Evolutionary conservation across 2,329 filamentous ascomycete genomes (phyloP), one percentile per base, ranked within the genome.

Genomic region (Hypoxylon sp.): DNA sequence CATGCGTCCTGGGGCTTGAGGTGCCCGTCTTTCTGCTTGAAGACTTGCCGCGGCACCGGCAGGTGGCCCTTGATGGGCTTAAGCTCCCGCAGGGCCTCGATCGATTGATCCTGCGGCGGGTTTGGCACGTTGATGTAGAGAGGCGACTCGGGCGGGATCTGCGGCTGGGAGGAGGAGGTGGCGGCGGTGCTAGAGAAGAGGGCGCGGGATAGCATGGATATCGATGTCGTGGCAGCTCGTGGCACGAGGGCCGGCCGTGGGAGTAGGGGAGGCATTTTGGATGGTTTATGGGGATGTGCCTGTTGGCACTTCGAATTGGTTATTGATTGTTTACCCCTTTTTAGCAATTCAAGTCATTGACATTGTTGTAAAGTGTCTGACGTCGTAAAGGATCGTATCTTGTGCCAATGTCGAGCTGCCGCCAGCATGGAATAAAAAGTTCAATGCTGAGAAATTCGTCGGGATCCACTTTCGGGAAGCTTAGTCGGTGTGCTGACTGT

Each of bases 111-210:
- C 76, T 97, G 93, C n/a, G 88, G 85, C 50, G 91, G 86, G 70
- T 84, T 84, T 49, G 94, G 94, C 57, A 97, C 83, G 69, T 92
- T 88, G 79, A 98, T 91, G 82, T 91, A 98, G 68, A 87, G 86
- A 48, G 95, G 94, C 34, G 93, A 97, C 76, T 97, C 92, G 50
- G 95, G 94, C 17, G 90, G 90, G 67, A 94, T 91, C 28, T 46
- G 52, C 34, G 59, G 55, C 48, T 82, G 80, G 62, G 87, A 82
- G 51, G 79, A 79, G 50, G 73, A 75, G 59, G 72, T 70, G n/a
- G 76, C 46, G 17, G 79, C 50, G 15, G 84, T 79, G 22, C 82
- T 81, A 66, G 80, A 79, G 73, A 85, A 60, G 56, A 64, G 53
- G 47, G 39, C 44, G 68, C 79, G 77, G 48, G 76, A 68, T 53